phyloP scores from a whole-genome alignment of 768 basidiomycete genomes.

The Boletus reticulatus region DNA sequence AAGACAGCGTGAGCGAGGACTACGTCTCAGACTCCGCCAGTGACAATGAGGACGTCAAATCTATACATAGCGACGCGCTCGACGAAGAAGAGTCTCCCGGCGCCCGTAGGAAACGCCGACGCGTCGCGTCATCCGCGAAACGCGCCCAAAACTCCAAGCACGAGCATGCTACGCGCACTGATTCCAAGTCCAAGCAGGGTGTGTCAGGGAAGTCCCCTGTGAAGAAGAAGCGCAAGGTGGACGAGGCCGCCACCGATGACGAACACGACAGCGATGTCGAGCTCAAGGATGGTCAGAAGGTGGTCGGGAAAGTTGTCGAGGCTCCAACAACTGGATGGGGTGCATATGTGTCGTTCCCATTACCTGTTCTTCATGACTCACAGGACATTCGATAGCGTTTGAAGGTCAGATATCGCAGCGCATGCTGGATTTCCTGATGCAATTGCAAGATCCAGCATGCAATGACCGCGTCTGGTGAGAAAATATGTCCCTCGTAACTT shows the following conservation, averaged over 20 bases:
- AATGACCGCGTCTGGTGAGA: slow-evolving; percentile 83
- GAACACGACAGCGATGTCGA: slow-evolving; percentile 41
- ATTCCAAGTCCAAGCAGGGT: slow-evolving; percentile 24
- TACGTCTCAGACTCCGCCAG: not conserved
- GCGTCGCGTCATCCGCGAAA: slow-evolving; percentile 25
- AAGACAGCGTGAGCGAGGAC: slow-evolving; percentile 12
- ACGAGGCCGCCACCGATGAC: slow-evolving; percentile 10
- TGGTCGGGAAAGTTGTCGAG: slow-evolving; percentile 74
- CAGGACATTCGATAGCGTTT: slow-evolving; percentile 50
- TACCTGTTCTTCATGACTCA: not conserved
- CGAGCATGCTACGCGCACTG: not conserved
- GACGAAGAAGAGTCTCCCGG: slow-evolving; percentile 39
- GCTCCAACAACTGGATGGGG: slow-evolving; percentile 85
- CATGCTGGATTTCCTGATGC: slow-evolving; percentile 71
- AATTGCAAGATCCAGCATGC: slow-evolving; percentile 69
- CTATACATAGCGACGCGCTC: slow-evolving; percentile 44
- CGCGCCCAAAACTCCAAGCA: slow-evolving; percentile 21
- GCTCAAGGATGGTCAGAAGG: slow-evolving; percentile 61
- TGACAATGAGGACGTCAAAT: slow-evolving; percentile 16
- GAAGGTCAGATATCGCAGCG: slow-evolving; percentile 86
- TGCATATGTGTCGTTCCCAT: slow-evolving; percentile 22
- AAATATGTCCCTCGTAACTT: not conserved
- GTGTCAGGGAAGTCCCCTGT: slow-evolving; percentile 14
- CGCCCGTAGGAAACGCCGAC: slow-evolving; percentile 20
- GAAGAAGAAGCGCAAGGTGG: slow-evolving; percentile 26